Evolutionary conservation across 2,329 filamentous ascomycete species (phyloP), one percentile per base, ranked within the genome.

Genomic region (Colletotrichum musae): DNA sequence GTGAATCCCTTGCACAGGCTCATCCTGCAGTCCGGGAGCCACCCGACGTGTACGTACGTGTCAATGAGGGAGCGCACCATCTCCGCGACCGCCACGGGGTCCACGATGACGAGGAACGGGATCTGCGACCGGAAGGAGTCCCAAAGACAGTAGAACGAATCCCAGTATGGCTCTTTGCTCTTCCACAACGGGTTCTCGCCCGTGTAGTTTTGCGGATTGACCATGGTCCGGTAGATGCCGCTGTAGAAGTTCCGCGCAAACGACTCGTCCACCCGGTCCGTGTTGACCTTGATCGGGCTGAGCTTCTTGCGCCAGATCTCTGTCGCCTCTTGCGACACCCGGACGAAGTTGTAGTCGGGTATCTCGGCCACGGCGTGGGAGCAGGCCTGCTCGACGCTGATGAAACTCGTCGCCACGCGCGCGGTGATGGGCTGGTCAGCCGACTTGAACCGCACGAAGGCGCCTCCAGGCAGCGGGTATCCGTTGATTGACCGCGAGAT

Each of bases 81-180:
- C 64, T 87, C 80, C 0, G 89, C 86, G 60, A 93, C 88, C 1
- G 89, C 86, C 0, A 80, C 70, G 0, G 92, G 91, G 72, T 94
- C 92, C 1, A 92, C 70, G 24, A 94, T 82, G 0, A 90, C 92
- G 36, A 94, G 80, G 21, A 94, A 86, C 0, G 92, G 91, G 56
- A 93, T 87, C 67, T 92, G 91, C 43, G 88, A 90, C 24, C 92
- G 84, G 72, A 92, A 93, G 0, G 87, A 88, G 73, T 94, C 92
- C 92, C 92, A 94, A 5, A 93, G 89, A 72, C 91, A 94, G 77
- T 94, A 94, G 73, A 91, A 93, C 0, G 90, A 92, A 77, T 94
- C 92, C 74, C 91, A 94, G 74, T 93, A 94, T 0, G 91, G 91
- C 76, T 93, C 91, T 2, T 82, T 82, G 50, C 87, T 90, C 2